Base-by-base conservation (phyloP, 768 basidiomycete species). In the Leucocoprinus sp. region DNA sequence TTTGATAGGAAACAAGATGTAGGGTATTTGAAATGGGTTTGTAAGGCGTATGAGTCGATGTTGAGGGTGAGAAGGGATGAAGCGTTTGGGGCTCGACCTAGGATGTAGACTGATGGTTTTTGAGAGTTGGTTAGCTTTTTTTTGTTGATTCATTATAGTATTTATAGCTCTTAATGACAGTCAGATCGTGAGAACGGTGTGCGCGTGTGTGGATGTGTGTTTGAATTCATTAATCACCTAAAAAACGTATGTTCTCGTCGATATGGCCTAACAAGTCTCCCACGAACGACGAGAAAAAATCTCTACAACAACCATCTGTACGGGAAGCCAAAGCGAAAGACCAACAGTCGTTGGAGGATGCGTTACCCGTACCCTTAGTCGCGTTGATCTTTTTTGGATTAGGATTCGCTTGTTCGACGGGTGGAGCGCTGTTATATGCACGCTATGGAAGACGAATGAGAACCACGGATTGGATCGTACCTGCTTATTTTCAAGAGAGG, bases 401-500 rank as follows among this genome's bases (percentile, higher is more conserved):
- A 1, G 76, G 73, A 14, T 61, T 67, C 1, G 60, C 64, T 0
- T 52, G 67, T 1, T 61, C 69, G 9, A 46, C 67, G 12, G 58
- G 60, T 3, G 55, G 61, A 18, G 50, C 61, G 6, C 26, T 64
- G n/a, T 43, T 74, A 0, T 77, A 78, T 56, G 54, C 55, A 18
- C 70, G 80, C 18, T 78, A 71, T 58, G 73, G 76, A 26, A 70
- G 68, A 41, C 68, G 92, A 12, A 71, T 91, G 24, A 64, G 59
- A 28, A 85, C 75, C 50, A 70, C 72, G 22, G 82, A 84, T 15
- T 87, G 80, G 72, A 66, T 93, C 26, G 83, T 83, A 0, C 80
- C 82, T 0, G 65, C 75, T 41, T 60, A 79, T 33, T 62, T 92
- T 35, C 60, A 62, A 21, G 67, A 71, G 50, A 74, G 69, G 40